Percentiles rank a stretch among this genome's conserved stretches.
These are phyloP conservation scores for Trichosporon sp. DNA, from an alignment of 1,284 basidiomycete species.

Conservation along the genomic window DNA sequence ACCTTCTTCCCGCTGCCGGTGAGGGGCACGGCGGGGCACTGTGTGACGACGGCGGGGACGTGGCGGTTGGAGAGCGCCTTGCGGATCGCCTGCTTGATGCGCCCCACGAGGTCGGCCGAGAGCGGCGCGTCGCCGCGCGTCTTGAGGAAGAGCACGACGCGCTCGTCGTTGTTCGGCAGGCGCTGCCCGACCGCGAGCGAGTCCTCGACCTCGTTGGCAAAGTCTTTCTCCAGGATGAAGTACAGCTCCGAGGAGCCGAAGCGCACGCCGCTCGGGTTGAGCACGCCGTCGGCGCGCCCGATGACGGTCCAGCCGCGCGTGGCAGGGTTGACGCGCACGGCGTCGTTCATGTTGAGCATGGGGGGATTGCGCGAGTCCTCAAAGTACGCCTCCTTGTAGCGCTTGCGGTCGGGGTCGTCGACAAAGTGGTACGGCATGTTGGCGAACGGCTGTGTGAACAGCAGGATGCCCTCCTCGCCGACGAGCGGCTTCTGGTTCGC, in stretches of 20 bases:
- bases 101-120: slow-evolving; percentile 13
- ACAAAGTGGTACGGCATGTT: slow-evolving; percentile 38
- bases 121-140: slow-evolving; percentile 25
- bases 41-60: slow-evolving; percentile 34
- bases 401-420: slow-evolving; percentile 32
- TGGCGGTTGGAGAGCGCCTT: slow-evolving; percentile 31
- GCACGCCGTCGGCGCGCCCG: slow-evolving; percentile 29
- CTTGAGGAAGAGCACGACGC: slow-evolving; percentile 41
- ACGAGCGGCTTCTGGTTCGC: slow-evolving; percentile 14
- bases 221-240: slow-evolving; percentile 27
- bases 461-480: slow-evolving; percentile 34
- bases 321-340: slow-evolving; percentile 20
- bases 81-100: slow-evolving; percentile 32
- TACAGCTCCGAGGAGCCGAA: slow-evolving; percentile 30
- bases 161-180: slow-evolving; percentile 33
- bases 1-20: slow-evolving; percentile 22
- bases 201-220: slow-evolving; percentile 33
- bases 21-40: slow-evolving; percentile 25
- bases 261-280: slow-evolving; percentile 31
- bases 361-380: slow-evolving; percentile 27
- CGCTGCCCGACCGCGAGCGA: slow-evolving; percentile 38
- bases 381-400: slow-evolving; percentile 44
- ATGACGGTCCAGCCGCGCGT: slow-evolving; percentile 21
- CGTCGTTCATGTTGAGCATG: slow-evolving; percentile 28
- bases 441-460: slow-evolving; percentile 40